Evolutionary conservation across 306 rosid genomes (phyloP).

Genomic region (Gillenia trifoliata): DNA sequence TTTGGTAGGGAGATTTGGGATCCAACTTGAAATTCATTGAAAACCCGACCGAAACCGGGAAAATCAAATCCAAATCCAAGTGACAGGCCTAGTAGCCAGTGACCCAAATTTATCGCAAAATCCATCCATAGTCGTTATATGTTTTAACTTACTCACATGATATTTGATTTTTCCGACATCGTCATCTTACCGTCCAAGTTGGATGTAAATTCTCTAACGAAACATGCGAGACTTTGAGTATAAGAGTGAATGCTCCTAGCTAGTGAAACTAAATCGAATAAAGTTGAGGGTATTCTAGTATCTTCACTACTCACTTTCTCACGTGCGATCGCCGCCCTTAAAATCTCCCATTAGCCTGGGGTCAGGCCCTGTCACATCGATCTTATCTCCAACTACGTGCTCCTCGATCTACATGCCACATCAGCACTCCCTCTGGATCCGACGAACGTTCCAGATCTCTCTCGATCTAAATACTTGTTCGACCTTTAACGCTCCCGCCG

Average conservation of each 20-base stretch:
- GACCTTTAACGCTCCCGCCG: constrained; percentile 36
- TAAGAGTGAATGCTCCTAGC: too few species aligned
- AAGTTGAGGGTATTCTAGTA: background rate
- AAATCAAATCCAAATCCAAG: background rate
- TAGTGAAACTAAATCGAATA: background rate
- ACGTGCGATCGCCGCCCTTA: background rate
- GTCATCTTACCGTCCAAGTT: background rate
- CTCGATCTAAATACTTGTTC: constrained; percentile 37
- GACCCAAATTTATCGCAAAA: too few species aligned
- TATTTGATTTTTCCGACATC: background rate
- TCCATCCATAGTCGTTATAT: fast-evolving
- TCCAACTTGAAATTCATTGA: background rate
- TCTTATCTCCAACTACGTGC: constrained; percentile 52
- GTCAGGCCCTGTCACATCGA: constrained; percentile 31
- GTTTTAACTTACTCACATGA: too few species aligned
- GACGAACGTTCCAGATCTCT: constrained; percentile 31
- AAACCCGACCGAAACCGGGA: background rate
- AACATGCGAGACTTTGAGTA: too few species aligned
- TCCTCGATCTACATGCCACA: constrained; percentile 44
- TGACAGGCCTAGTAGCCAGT: background rate
- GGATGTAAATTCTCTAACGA: background rate
- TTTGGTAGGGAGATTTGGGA: background rate
- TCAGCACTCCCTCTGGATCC: background rate
- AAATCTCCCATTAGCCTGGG: constrained; percentile 14
- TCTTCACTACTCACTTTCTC: background rate